These are phyloP conservation scores for Backusella tarrabulga DNA, from an alignment of 192 early-diverging fungal genomes.

Conservation along the genomic window DNA sequence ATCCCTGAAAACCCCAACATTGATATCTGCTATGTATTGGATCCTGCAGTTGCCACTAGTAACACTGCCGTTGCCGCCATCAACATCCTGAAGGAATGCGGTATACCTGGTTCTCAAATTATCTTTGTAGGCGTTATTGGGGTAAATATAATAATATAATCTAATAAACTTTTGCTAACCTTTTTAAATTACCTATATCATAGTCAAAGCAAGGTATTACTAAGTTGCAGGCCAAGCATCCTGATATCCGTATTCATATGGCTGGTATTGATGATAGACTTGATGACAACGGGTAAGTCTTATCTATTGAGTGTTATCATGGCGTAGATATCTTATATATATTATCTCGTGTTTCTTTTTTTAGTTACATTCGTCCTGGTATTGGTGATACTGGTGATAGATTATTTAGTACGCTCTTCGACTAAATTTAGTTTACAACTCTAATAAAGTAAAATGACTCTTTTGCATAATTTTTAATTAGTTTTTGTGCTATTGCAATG, in stretches of 20 bases:
- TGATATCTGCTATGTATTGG: slow-evolving; percentile 71
- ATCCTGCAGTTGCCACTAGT: slow-evolving; percentile 81
- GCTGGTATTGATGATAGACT: slow-evolving; percentile 59
- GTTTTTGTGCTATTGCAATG: neutral
- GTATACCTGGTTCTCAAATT: slow-evolving; percentile 58
- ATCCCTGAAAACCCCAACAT: slow-evolving; percentile 66
- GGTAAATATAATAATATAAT: slow-evolving; percentile 29
- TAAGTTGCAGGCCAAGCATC: slow-evolving; percentile 34
- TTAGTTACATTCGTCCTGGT: slow-evolving; percentile 37
- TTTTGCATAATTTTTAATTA: neutral
- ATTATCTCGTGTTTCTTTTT: neutral
- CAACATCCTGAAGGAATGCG: slow-evolving; percentile 80
- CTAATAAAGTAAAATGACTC: neutral
- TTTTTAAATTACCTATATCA: neutral
- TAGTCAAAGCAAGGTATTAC: slow-evolving; percentile 39
- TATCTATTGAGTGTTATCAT: neutral
- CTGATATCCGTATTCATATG: slow-evolving; percentile 57
- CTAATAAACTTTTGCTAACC: neutral
- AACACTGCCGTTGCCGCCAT: slow-evolving; percentile 76
- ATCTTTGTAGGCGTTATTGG: slow-evolving; percentile 68
- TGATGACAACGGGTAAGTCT: slow-evolving; percentile 50
- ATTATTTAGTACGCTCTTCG: slow-evolving; percentile 29
- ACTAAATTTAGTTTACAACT: neutral
- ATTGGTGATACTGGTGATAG: slow-evolving; percentile 73
- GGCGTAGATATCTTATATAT: slow-evolving; percentile 5